phyloP scores from a whole-genome alignment of 805 yeast genomes.

The Candida patagonica region DNA sequence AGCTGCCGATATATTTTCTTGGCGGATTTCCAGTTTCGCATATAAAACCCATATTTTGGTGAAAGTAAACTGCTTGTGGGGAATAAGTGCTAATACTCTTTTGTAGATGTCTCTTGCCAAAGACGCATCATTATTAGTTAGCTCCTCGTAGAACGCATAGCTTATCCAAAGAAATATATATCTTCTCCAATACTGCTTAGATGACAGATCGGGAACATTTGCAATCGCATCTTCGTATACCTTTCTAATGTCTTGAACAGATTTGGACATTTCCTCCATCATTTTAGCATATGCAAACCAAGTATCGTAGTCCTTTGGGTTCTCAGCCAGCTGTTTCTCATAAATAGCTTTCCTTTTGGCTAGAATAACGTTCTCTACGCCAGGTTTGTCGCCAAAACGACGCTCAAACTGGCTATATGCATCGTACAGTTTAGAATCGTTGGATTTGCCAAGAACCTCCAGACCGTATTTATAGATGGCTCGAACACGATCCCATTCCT shows the following conservation, averaged over 20 bases:
- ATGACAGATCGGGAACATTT: conserved; percentile 25
- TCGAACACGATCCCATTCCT: conserved; percentile 55
- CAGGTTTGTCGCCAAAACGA: conserved; percentile 46
- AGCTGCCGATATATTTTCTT: conserved; percentile 40
- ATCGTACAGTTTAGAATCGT: conserved; percentile 32
- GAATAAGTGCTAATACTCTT: conserved; percentile 39
- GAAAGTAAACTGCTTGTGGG: conserved; percentile 55
- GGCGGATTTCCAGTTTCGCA: conserved; percentile 68
- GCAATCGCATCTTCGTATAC: conserved; percentile 39
- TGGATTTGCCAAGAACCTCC: conserved; percentile 33
- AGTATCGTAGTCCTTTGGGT: conserved; percentile 54
- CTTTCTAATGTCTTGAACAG: conserved; percentile 22
- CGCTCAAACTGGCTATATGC: conserved; percentile 54
- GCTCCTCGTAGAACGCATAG: conserved; percentile 55
- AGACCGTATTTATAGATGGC: conserved; percentile 47
- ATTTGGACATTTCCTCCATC: conserved; percentile 31
- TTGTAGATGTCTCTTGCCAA: conserved; percentile 45
- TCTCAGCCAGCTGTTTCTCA: conserved; percentile 34
- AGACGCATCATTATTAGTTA: conserved; percentile 33
- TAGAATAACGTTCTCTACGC: conserved; percentile 44
- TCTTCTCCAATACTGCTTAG: conserved; percentile 50
- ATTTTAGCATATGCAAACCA: conserved; percentile 75
- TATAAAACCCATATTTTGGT: conserved; percentile 64
- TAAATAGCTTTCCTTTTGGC: conserved; percentile 48
- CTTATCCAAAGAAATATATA: conserved; percentile 66